Evolutionary conservation across 1,284 basidiomycete species (phyloP), one percentile per base, ranked within the genome.

Genomic region (Cerrena zonata): DNA sequence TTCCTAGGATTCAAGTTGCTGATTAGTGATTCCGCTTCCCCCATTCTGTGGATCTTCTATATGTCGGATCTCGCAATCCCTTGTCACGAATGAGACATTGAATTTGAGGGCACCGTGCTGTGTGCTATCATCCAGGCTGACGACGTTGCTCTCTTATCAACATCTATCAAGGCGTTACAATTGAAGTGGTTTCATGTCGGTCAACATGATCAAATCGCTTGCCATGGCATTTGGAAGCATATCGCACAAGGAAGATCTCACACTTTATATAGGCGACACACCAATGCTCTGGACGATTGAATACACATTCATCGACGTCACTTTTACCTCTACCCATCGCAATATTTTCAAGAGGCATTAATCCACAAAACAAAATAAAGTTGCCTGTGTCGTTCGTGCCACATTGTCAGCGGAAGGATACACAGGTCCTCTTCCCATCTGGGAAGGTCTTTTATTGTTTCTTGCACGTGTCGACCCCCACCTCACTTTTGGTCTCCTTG

Each of bases 21-120:
- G 0, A 64, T 55, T 3, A 66, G 67, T 0, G 66, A 69, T 47
- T 54, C 67, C 0, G 60, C 64, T 0, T 69, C 67, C 0, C 68
- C 67, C 0, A 57, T 60, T 1, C 55, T 71, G 2, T 71, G 67
- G 66, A 64, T 59, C 34, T 45, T 70, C 0, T 70, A 62, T 56
- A 51, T 70, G 7, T 45, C 64, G 0, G 66, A 68, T 50, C 51
- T 62, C 19, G 19, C 24, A 1, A 41, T 58, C 1, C 42, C 36
- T 4, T 12, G 30, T 0, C 53, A 61, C 34, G n/a, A n/a, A 0
- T 59, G 58, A 25, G 64, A 68, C 49, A 34, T 62, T 2, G 0
- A 46, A 2, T 53, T 71, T 1, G 47, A 24, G n/a, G 60, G 58
- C 1, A 27, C 30, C 1, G 42, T 38, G 0, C 52, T 69, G 5